Evolutionary conservation across 164 flowering plant species (phyloP).

Genomic region (Litsea cubeba): DNA sequence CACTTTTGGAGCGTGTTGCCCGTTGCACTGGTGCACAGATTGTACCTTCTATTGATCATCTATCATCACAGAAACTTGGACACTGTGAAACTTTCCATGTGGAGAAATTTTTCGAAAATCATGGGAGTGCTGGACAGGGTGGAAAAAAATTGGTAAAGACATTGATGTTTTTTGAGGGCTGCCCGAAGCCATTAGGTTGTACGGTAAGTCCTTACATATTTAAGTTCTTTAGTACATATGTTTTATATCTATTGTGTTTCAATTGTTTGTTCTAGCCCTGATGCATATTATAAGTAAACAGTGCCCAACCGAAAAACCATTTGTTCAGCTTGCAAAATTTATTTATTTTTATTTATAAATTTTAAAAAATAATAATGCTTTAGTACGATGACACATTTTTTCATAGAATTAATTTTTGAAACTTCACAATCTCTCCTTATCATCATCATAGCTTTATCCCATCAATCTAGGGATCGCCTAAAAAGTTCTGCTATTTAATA

Average conservation of each 20-base stretch:
- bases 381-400: too few relatives aligned
- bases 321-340: too few relatives aligned
- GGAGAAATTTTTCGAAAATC: constrained; percentile 70
- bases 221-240: background rate
- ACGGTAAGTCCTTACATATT: constrained; percentile 58
- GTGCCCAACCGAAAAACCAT: too few relatives aligned
- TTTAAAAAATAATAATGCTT: too few relatives aligned
- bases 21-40: constrained; percentile 92
- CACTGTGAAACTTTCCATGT: constrained; percentile 74
- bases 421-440: too few relatives aligned
- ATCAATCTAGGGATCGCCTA: too few relatives aligned
- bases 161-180: constrained; percentile 86
- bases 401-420: too few relatives aligned
- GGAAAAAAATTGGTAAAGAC: constrained; percentile 80
- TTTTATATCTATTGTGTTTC: background rate
- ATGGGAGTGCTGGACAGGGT: constrained; percentile 76
- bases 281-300: too few relatives aligned
- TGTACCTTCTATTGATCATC: constrained; percentile 85
- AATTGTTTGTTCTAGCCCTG: too few relatives aligned
- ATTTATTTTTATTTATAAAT: too few relatives aligned
- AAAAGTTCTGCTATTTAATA: too few relatives aligned
- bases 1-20: constrained; percentile 91
- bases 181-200: constrained; percentile 89
- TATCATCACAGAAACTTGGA: constrained; percentile 72
- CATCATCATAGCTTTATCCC: too few relatives aligned